phyloP scores from a whole-genome alignment of 495 filamentous ascomycete species.

The Xylona heveae region DNA sequence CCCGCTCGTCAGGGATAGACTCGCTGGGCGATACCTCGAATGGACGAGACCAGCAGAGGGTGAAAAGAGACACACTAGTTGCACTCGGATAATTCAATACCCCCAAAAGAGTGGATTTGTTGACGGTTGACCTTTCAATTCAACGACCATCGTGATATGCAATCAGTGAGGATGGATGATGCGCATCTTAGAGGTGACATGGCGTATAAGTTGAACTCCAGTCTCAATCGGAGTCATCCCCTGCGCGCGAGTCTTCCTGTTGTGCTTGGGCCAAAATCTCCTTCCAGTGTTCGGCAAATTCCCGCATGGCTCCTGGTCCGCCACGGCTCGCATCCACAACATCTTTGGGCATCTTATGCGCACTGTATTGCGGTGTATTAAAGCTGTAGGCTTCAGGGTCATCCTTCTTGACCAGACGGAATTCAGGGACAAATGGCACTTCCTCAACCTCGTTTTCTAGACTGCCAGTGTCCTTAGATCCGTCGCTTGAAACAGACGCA shows the following conservation, averaged over 20 bases:
- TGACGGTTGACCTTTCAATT: too few relatives aligned
- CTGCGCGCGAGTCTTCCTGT: constrained; percentile 23
- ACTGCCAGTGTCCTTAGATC: constrained; percentile 16
- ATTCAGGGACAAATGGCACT: constrained; percentile 46
- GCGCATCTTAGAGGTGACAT: too few relatives aligned
- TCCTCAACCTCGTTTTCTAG: constrained; percentile 23
- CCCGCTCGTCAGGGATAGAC: too few relatives aligned
- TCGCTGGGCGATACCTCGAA: too few relatives aligned
- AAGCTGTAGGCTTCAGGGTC: constrained; percentile 80
- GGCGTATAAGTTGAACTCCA: too few relatives aligned
- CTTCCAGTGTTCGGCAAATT: constrained; percentile 79
- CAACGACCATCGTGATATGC: too few relatives aligned
- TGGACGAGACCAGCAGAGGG: too few relatives aligned
- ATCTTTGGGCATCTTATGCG: constrained; percentile 86
- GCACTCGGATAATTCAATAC: too few relatives aligned
- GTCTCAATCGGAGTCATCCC: too few relatives aligned
- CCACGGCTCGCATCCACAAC: constrained; percentile 75
- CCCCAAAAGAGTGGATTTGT: too few relatives aligned
- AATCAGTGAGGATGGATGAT: too few relatives aligned
- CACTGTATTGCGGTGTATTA: constrained; percentile 69
- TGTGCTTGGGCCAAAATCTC: constrained; percentile 41
- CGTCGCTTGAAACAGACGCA: constrained; percentile 8
- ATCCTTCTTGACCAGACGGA: constrained; percentile 60
- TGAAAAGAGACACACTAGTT: too few relatives aligned
- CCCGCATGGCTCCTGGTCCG: constrained; percentile 53